phyloP scores from a whole-genome alignment of 73 alveolate genomes.

The Symbiodinium natans region DNA sequence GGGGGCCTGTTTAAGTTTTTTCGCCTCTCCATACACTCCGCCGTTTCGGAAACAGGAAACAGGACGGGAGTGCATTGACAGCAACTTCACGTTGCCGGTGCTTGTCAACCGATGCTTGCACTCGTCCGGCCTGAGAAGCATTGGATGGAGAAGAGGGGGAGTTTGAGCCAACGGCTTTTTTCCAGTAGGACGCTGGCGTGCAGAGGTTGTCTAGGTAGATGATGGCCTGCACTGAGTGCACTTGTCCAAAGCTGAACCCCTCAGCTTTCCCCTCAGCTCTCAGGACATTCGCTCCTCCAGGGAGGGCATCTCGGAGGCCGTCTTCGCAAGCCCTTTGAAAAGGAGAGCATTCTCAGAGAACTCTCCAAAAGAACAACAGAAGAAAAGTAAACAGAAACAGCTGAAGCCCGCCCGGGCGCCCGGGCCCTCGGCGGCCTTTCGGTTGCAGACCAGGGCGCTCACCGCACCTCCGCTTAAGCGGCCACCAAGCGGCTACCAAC shows the following conservation, averaged over 20 bases:
- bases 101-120: background rate
- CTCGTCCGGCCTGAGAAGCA: constrained; percentile 50
- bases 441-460: constrained; percentile 15
- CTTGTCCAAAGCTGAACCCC: background rate
- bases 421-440: constrained; percentile 35
- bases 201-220: constrained; percentile 24
- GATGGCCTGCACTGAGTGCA: background rate
- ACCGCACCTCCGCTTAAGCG: background rate
- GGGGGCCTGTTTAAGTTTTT: no score
- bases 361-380: no score
- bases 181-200: background rate
- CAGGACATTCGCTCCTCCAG: background rate
- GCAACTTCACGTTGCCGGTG: constrained; percentile 22
- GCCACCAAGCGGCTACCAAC: no score
- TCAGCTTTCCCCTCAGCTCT: background rate
- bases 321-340: background rate
- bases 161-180: background rate
- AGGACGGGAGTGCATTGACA: constrained; percentile 21
- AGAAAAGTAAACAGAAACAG: background rate
- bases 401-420: background rate
- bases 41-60: no score
- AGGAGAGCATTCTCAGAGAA: background rate
- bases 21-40: no score
- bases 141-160: background rate
- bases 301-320: constrained; percentile 17